Base-by-base conservation (phyloP, 805 yeast genomes). In the Saturnispora dispora region DNA sequence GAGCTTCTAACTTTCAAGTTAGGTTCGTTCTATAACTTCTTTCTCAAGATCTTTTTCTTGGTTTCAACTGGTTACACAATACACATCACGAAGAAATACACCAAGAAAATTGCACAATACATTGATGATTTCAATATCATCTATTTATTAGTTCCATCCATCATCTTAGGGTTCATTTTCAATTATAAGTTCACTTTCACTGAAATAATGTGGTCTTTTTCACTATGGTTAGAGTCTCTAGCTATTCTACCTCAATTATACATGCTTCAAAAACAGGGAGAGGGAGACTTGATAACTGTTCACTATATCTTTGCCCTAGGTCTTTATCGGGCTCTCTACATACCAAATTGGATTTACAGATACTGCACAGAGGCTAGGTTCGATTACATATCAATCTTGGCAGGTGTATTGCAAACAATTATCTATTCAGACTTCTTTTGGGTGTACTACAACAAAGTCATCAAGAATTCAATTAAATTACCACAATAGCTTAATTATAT, bases 261-360 rank as follows among this genome's bases (percentile, higher is more conserved):
- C 66, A 79, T 93, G 79, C 73, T 93, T 53, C 96, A 90, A 63
- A 83, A 85, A 57, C 81, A 91, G 2, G 96, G 96, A 17, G 85
- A 85, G 60, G 90, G 96, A 3, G 85, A 86, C 65, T 78, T 86
- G 55, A 75, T 93, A 62, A 93, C 98, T 3, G 77, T 84, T 47
- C 97, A 93, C 67, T 93, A 93, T 67, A 88, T 93, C 55, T 90
- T 91, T 67, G 96, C 97, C 1, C 73, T 93, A 63, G 99, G 99
- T 15, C 58, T 85, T 2, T 93, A 93, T 73, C 76, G 99, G 58
- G 85, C 91, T 0, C 73, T 93, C 48, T 93, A 93, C 66, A 80
- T 93, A 58, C 95, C 96, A 57, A 93, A 91, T 69, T 93, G 99
- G 99, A 65, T 89, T 58, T 93, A 89, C 76, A 80, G 97, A 66